Base-by-base conservation (phyloP, 2,329 filamentous ascomycete genomes). In the Helotiales sp. region DNA sequence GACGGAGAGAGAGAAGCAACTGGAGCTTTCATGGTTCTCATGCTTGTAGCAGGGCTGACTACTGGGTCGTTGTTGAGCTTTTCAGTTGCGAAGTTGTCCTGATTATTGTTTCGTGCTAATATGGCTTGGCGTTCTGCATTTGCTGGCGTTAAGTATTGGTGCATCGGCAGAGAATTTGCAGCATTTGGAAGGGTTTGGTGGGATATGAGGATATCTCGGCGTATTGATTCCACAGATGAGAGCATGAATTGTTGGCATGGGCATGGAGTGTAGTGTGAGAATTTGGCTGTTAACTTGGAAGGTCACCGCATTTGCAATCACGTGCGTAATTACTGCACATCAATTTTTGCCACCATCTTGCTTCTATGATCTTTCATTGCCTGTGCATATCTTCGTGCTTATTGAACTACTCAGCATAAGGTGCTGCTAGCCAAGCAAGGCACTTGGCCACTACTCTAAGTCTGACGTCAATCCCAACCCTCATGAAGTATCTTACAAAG, bases 11-110 rank as follows among this genome's bases (percentile, higher is more conserved):
- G 89, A 31, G 92, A 96, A 76, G 93, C 91, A 5, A 87, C 92
- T 0, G 95, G 93, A 47, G 91, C 89, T 1, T 98, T 98, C 72
- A 98, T 99, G 95, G 89, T 90, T 3, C 73, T 97, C 62, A 91
- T 88, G 72, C 82, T 98, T n/a, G 90, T 97, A 17, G 85, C 83
- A 5, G 95, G 95, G 0, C 75, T 98, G 74, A 84, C 91, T 1
- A 80, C 81, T 24, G 95, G 95, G n/a, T 98, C 93, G 75, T 74
- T 98, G 67, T 73, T 96, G 71, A 98, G 93, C 72, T 99, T 98
- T 74, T 80, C 86, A 9, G 84, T 85, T 61, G 82, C 87, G 0
- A 57, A 57, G 5, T 56, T 65, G 15, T 47, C 52, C 6, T 61
- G 36, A 33, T 40, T n/a, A 9, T 19, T 22, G 49, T 48, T 27